Base-by-base conservation (phyloP, 179 eudicot genomes). In the Heliamphora pulchella region DNA sequence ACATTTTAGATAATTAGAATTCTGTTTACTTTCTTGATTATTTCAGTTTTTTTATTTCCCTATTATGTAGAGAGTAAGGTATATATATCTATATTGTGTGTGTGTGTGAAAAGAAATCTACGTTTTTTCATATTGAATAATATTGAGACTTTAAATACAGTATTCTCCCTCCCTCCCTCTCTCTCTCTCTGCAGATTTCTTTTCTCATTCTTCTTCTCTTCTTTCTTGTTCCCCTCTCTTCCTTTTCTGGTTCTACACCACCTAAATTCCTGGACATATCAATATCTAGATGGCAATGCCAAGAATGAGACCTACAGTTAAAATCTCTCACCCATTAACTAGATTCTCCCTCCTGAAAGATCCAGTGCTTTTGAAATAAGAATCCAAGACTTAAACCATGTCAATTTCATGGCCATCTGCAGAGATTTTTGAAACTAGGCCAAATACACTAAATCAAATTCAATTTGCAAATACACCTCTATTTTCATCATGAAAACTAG, bases 381-480 rank as follows among this genome's bases (percentile, higher is more conserved):
- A n/a, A 76, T 61, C 7, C n/a, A 5, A 76, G 41, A 46, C 78
- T 9, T 76, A 61, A n/a, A n/a, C 20, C 43, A 59, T 41, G n/a
- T 76, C 39, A 59, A 41, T 43, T 39, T n/a, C 7, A 76, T 43
- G 68, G 50, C 55, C 9, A 43, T 76, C 55, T 9, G 67, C 55
- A 73, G 62, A 46, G 20, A 22, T 73, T 53, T 55, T 14, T 76
- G 78, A 18, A 61, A 75, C 53, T 8, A 17, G 17, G n/a, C 67
- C 66, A 75, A 68, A 41, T 8, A 59, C 43, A 20, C 65, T 20
- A 31, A 74, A 55, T 59, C 53, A 61, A 59, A 59, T 44, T 61
- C 68, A 46, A 44, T 76, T 59, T 18, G 17, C 2, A 47, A 55
- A 43, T 1, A 20, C 3, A 11, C 18, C 22, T n/a, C 55, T 31